Evolutionary conservation across 495 filamentous ascomycete species (phyloP), one percentile per base, ranked within the genome.

Genomic region (Xylona heveae): DNA sequence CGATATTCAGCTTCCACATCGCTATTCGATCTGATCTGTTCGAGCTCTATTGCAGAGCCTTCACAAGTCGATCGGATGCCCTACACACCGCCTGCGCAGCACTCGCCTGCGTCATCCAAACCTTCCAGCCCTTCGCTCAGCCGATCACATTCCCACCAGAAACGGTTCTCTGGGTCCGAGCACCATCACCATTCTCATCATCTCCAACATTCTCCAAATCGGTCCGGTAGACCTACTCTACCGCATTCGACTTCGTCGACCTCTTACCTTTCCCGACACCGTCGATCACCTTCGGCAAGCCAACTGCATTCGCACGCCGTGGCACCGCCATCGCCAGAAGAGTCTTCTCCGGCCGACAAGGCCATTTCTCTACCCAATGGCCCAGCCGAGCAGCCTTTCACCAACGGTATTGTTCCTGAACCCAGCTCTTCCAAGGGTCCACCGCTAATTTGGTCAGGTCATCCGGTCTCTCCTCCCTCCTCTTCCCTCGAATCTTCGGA

Each of bases 51-150:
- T n/a, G n/a, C n/a, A n/a, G n/a, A n/a, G n/a, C n/a, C n/a, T n/a
- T n/a, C n/a, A n/a, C n/a, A n/a, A n/a, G n/a, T n/a, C n/a, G n/a
- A n/a, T n/a, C 54, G 58, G 55, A 93, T 93, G 83, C 83, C 83
- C 61, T 93, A 93, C 65, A 91, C 83, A 52, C 81, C 83, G 40
- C 83, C 83, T 31, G 65, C 70, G 45, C 74, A 75, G 59, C 60
- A 66, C 58, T 83, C 80, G 46, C 81, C 79, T 59, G 64, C 71
- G 47, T 66, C 75, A 38, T 74, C 76, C 30, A 61, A 59, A 30
- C 57, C 71, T 45, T 48, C 64, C 46, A 76, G 71, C 47, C 65
- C 71, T 44, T 62, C 61, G 46, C 40, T 60, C 50, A 68, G 64
- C 54, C 62, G 64, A 45, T 43, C 61, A 51, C 51, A 64, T 53